Evolutionary conservation across 192 early-diverging fungal species (phyloP).

Genomic region (Linderina pennispora): DNA sequence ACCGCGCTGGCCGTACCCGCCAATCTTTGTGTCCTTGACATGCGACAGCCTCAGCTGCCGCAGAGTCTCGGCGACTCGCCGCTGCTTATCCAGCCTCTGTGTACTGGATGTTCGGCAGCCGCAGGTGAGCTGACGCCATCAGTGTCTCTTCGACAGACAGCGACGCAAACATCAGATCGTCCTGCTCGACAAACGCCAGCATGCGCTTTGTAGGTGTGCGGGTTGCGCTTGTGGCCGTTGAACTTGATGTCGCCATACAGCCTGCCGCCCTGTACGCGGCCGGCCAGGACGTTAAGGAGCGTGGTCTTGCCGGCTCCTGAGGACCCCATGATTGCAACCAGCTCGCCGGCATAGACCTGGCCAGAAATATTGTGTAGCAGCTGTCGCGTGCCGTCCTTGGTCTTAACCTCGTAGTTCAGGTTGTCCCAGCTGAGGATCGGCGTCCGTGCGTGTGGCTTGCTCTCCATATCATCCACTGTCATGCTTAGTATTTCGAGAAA

Average conservation of each 20-base stretch:
- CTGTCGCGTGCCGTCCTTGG: conserved; percentile 20
- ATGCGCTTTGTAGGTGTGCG: conserved; percentile 39
- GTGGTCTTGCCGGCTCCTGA: conserved; percentile 87
- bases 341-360: conserved; percentile 60
- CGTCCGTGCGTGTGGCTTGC: neutral
- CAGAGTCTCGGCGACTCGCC: conserved; percentile 57
- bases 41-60: conserved; percentile 55
- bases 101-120: conserved; percentile 53
- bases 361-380: conserved; percentile 67
- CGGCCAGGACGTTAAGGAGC: conserved; percentile 68
- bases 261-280: conserved; percentile 53
- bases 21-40: conserved; percentile 48
- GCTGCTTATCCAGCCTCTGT: conserved; percentile 39
- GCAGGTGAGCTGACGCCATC: conserved; percentile 61
- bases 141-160: conserved; percentile 74
- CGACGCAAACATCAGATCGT: conserved; percentile 46
- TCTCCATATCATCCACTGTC: neutral
- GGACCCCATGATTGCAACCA: conserved; percentile 89
- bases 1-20: conserved; percentile 32
- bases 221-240: conserved; percentile 36
- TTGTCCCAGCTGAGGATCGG: conserved; percentile 35
- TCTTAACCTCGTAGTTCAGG: conserved; percentile 36
- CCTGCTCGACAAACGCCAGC: conserved; percentile 46
- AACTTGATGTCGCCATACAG: conserved; percentile 50
- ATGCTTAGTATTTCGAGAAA: neutral